Evolutionary conservation across 495 filamentous ascomycete species (phyloP).

Genomic region (Astrothelium subdiscretum): DNA sequence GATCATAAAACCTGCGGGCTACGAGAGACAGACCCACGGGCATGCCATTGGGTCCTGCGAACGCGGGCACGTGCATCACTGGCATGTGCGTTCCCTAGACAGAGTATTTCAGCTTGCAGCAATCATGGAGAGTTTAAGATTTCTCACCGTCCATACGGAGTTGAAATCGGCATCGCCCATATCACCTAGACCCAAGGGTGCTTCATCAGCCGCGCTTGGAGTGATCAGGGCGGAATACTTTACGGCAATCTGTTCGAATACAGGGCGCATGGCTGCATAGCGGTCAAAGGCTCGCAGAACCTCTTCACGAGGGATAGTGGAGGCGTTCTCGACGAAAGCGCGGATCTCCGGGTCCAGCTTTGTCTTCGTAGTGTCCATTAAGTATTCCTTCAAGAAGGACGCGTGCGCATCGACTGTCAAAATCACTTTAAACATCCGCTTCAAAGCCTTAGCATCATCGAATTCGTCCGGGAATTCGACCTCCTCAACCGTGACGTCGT

Average conservation of each 20-base stretch:
- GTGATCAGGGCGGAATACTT: conserved; percentile 39
- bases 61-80: conserved; percentile 39
- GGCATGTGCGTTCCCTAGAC: conserved; percentile 34
- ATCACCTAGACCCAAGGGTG: conserved; percentile 32
- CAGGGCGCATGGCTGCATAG: conserved; percentile 34
- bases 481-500: conserved; percentile 37
- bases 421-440: conserved; percentile 15
- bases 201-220: conserved; percentile 39
- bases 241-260: conserved; percentile 34
- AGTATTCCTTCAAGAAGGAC: conserved; percentile 37
- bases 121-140: neutral
- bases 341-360: conserved; percentile 28
- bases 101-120: conserved; percentile 3
- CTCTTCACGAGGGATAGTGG: conserved; percentile 26
- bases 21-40: conserved; percentile 40
- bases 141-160: conserved; percentile 24
- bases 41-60: conserved; percentile 37
- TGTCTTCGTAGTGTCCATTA: conserved; percentile 25
- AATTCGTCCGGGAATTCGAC: conserved; percentile 37
- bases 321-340: conserved; percentile 34
- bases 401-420: conserved; percentile 32
- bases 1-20: conserved; percentile 34
- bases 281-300: conserved; percentile 35
- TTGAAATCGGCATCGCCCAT: conserved; percentile 37
- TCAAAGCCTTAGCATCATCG: conserved; percentile 15